phyloP scores from a whole-genome alignment of 306 rosid species.

The Mimosa bimucronata region DNA sequence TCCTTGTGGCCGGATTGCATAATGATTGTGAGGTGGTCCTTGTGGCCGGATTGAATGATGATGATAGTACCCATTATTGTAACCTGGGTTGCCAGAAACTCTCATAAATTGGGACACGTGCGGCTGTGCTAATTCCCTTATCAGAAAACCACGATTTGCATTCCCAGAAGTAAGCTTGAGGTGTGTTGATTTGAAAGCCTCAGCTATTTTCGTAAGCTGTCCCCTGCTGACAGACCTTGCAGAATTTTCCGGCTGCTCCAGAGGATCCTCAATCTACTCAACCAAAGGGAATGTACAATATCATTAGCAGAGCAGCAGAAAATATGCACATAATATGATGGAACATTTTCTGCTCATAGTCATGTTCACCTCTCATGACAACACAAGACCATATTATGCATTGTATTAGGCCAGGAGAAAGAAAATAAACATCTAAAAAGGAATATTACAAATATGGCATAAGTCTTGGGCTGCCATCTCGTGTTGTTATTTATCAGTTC shows the following conservation, averaged over 20 bases:
- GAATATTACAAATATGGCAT: slow-evolving; percentile 66
- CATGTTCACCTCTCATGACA: not conserved
- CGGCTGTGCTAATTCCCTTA: slow-evolving; percentile 52
- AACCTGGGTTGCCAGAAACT: slow-evolving; percentile 28
- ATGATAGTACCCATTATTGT: slow-evolving; percentile 33
- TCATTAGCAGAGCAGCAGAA: slow-evolving; percentile 39
- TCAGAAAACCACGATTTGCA: slow-evolving; percentile 43
- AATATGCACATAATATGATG: not conserved
- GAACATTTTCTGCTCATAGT: not conserved
- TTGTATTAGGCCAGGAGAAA: not conserved
- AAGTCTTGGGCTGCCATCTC: slow-evolving; percentile 84
- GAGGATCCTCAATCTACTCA: slow-evolving; percentile 90
- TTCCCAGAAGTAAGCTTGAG: slow-evolving; percentile 39
- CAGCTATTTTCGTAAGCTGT: slow-evolving; percentile 60
- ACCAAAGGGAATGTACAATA: slow-evolving; percentile 31
- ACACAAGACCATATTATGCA: not conserved
- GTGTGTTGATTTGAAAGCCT: slow-evolving; percentile 48
- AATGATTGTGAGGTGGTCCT: slow-evolving; percentile 23
- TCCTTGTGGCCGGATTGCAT: slow-evolving; percentile 37
- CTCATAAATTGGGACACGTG: slow-evolving; percentile 35
- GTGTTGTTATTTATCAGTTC: slow-evolving; percentile 57
- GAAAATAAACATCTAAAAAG: slow-evolving; percentile 32
- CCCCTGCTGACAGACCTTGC: slow-evolving; percentile 61
- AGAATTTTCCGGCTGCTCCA: slow-evolving; percentile 76
- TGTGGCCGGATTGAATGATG: slow-evolving; percentile 41